Base-by-base conservation (phyloP, 2,329 filamentous ascomycete genomes). In the Penicillium sp. region DNA sequence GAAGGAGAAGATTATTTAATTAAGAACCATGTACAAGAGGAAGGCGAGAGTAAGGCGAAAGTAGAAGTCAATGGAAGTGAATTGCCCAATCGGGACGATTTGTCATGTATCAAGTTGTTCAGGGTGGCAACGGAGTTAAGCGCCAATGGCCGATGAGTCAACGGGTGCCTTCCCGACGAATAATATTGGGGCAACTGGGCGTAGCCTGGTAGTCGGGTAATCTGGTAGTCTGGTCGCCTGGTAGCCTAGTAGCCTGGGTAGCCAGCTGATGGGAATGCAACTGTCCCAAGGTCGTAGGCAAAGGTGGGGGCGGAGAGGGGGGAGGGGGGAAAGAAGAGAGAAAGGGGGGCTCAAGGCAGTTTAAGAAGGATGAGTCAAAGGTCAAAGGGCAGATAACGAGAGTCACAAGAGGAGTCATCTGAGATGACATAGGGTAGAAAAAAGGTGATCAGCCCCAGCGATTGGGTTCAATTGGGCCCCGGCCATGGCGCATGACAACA, bases 31-130 rank as follows among this genome's bases (percentile, higher is more conserved):
- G 29, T 33, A 37, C 31, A 44, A 47, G 29, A 15, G 25, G 46
- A 47, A 25, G 37, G 37, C 44, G 39, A 46, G 27, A 28, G 25
- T 23, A 23, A 23, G 20, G 20, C 20, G 20, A 23, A 33, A 49
- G 49, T 53, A 46, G 55, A 59, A 59, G 43, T 58, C 55, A 59
- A 59, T 59, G 55, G 57, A 58, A 59, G 40, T 56, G 46, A 47
- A 58, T 50, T 42, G 18, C 33, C 46, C 46, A 37, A 44, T 46
- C 49, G 47, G 48, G 35, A 43, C 52, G 56, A 60, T 57, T 60
- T 59, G 52, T 58, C 55, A 59, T 52, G 53, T n/a, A 6, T 43
- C 27, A 25, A 37, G 42, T 54, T 59, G 56, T 12, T 43, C 27
- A 25, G 32, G 42, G 56, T 59, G 56, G 55, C 56, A 47, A 59